Conservation (phyloP, 768 basidiomycete genomes). For the Lentinula boryana region DNA sequence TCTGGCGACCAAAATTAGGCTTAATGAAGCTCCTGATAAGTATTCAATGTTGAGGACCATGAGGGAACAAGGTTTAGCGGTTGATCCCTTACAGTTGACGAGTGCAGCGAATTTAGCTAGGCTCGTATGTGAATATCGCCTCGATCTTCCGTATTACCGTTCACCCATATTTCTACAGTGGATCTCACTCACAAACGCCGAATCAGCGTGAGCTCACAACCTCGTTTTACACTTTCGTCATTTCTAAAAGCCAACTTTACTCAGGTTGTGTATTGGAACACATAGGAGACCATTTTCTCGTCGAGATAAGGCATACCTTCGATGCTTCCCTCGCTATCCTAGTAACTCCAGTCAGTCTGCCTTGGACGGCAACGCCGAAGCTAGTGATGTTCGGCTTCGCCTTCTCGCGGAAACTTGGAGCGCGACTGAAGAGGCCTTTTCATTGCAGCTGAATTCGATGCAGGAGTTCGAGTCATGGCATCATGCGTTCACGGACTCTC, state of each 20-base stretch:
- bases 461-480: not conserved
- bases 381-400: not conserved
- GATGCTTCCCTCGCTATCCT: not conserved
- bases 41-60: not conserved
- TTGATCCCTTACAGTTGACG: not conserved
- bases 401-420: not conserved
- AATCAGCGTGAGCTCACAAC: not conserved
- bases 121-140: not conserved
- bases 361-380: not conserved
- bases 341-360: not conserved
- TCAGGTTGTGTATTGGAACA: not conserved
- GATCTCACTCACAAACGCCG: not conserved
- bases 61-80: not conserved
- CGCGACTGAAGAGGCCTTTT: not conserved
- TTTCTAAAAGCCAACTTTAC: not conserved
- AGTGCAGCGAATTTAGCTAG: not conserved
- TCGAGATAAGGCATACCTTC: not conserved
- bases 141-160: not conserved
- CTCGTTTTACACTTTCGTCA: too few relatives aligned
- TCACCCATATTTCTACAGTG: not conserved
- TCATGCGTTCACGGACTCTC: not conserved
- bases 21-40: not conserved
- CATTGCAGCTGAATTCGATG: not conserved
- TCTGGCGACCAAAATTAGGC: not conserved
- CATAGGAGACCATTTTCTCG: not conserved